Conservation (phyloP, 208 protist genomes). For the Trypanosoma cruzi region DNA sequence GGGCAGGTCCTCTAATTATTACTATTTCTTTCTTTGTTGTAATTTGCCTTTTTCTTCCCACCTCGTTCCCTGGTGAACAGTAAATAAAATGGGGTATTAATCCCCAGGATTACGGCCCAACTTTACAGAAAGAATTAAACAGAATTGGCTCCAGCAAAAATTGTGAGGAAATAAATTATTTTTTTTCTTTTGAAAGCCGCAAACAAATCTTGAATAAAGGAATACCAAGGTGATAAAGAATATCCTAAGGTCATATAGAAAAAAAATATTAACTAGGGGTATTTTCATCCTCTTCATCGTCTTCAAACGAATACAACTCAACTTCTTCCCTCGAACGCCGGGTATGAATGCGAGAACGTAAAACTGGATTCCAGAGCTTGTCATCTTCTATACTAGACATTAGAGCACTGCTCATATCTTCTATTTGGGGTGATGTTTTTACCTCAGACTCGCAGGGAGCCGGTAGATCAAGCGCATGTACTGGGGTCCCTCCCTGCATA, state of each 20-base stretch:
- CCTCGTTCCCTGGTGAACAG: background rate
- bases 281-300: slow-evolving; percentile 64
- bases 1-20: background rate
- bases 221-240: slow-evolving; percentile 2
- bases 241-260: slow-evolving; percentile 2
- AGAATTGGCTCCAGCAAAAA: background rate
- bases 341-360: slow-evolving; percentile 72
- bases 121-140: background rate
- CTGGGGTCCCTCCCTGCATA: slow-evolving; percentile 81
- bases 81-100: background rate
- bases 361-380: slow-evolving; percentile 90
- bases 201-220: background rate
- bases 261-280: background rate
- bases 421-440: slow-evolving; percentile 67
- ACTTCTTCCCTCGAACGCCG: slow-evolving; percentile 53
- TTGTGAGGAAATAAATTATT: no score
- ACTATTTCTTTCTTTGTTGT: no score
- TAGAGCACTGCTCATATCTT: slow-evolving; percentile 87
- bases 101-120: background rate
- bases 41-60: slow-evolving; percentile 2
- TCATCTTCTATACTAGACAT: slow-evolving; percentile 92
- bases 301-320: slow-evolving; percentile 84
- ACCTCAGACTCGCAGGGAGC: slow-evolving; percentile 77
- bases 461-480: slow-evolving; percentile 83
- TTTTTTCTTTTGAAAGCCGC: slow-evolving; percentile 8